These are phyloP conservation scores for Sinapis alba DNA, from an alignment of 441 rosid genomes.

Conservation along the genomic window DNA sequence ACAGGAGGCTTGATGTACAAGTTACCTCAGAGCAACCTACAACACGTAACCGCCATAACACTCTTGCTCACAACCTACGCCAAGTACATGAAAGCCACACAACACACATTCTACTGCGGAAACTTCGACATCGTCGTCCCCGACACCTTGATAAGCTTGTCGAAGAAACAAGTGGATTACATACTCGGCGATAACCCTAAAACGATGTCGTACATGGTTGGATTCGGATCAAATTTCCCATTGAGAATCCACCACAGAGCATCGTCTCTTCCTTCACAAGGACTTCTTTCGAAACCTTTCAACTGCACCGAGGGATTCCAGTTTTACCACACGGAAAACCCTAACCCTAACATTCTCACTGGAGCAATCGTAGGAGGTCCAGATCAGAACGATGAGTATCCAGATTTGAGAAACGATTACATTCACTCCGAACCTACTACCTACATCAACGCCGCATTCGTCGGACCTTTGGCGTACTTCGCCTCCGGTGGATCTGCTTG, in stretches of 20 bases:
- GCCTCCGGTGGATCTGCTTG: constrained; percentile 35
- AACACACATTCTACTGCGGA: constrained; percentile 65
- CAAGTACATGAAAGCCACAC: constrained; percentile 67
- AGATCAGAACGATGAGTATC: constrained; percentile 60
- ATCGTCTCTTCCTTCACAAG: constrained; percentile 57
- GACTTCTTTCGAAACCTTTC: constrained; percentile 43
- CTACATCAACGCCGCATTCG: constrained; percentile 70
- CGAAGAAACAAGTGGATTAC: constrained; percentile 80
- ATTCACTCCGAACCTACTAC: constrained; percentile 82
- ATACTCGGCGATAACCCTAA: constrained; percentile 73
- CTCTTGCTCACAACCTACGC: constrained; percentile 80
- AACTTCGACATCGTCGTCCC: constrained; percentile 50
- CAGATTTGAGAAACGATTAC: constrained; percentile 63
- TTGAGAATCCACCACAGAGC: constrained; percentile 80
- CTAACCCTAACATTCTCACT: constrained; percentile 66
- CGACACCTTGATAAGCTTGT: constrained; percentile 48
- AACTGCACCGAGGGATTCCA: constrained; percentile 70
- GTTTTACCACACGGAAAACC: constrained; percentile 51
- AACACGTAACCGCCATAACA: constrained; percentile 75
- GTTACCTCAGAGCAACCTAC: constrained; percentile 68
- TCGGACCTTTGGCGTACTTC: constrained; percentile 78
- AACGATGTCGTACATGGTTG: constrained; percentile 85
- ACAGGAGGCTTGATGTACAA: constrained; percentile 84
- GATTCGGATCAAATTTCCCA: constrained; percentile 69
- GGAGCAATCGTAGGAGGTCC: constrained; percentile 93